A percentile compares a stretch with the other conserved stretches of the same genome.
These are phyloP conservation scores for Clonostachys rosea DNA, from an alignment of 2,329 filamentous ascomycete species.

Conservation along the genomic window DNA sequence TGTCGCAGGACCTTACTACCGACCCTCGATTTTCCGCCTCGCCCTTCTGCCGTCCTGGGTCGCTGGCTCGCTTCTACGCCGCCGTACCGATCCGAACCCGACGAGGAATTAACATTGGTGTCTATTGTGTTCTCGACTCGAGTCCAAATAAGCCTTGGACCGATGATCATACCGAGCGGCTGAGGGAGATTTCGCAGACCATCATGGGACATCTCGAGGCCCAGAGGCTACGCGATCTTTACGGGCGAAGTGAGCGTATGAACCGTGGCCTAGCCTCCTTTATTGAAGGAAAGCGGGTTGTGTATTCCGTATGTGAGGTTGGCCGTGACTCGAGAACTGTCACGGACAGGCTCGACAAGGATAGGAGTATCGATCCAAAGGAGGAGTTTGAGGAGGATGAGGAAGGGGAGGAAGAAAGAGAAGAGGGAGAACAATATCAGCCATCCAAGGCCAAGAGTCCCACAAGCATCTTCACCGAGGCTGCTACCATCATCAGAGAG, in stretches of 20 bases:
- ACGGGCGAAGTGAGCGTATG: slow-evolving; percentile 26
- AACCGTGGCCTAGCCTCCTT: slow-evolving; percentile 25
- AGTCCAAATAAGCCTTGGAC: slow-evolving; percentile 10
- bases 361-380: too few relatives aligned
- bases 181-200: slow-evolving; percentile 18
- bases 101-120: slow-evolving; percentile 34
- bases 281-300: slow-evolving; percentile 18
- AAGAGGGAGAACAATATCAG: too few relatives aligned
- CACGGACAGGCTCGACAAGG: too few relatives aligned
- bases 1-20: slow-evolving; percentile 20
- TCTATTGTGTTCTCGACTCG: slow-evolving; percentile 23
- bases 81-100: slow-evolving; percentile 31
- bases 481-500: slow-evolving; percentile 34
- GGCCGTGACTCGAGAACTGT: too few relatives aligned
- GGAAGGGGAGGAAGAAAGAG: neutral
- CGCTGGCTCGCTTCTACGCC: slow-evolving; percentile 27
- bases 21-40: slow-evolving; percentile 19
- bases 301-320: too few relatives aligned
- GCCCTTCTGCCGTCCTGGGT: slow-evolving; percentile 12
- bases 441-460: too few relatives aligned
- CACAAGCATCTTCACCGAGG: slow-evolving; percentile 29
- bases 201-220: slow-evolving; percentile 29
- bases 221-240: slow-evolving; percentile 13
- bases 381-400: neutral
- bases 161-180: slow-evolving; percentile 12